These are phyloP conservation scores for Botrytis elliptica DNA, from an alignment of 2,329 filamentous ascomycete genomes.

Conservation along the genomic window DNA sequence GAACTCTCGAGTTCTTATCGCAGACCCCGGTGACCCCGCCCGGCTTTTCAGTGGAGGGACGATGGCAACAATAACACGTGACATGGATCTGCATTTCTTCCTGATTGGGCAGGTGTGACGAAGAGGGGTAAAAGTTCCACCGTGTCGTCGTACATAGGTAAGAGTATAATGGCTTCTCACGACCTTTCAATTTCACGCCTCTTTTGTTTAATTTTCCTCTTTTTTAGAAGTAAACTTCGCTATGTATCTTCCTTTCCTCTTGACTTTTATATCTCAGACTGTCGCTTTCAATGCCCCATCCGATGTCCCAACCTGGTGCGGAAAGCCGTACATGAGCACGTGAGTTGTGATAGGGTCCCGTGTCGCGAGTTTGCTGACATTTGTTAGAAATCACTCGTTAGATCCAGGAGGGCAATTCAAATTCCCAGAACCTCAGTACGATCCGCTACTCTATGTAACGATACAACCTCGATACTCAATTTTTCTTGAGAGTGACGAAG, in stretches of 20 bases:
- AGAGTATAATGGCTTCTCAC: neutral
- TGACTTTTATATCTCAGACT: neutral
- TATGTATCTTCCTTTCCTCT: neutral
- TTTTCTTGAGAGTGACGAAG: constrained; percentile 45
- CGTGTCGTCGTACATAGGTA: neutral
- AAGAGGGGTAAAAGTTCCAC: constrained; percentile 17
- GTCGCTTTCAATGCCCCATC: constrained; percentile 32
- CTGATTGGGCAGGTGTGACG: neutral
- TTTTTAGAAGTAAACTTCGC: neutral
- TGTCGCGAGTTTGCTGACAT: neutral
- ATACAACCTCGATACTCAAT: constrained; percentile 49
- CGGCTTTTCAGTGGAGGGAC: neutral
- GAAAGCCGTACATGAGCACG: constrained; percentile 47
- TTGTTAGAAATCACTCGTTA: constrained; percentile 45
- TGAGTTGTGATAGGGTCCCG: constrained; percentile 31
- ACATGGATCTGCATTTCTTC: neutral
- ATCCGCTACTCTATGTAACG: constrained; percentile 45
- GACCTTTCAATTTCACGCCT: neutral
- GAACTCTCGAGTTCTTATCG: neutral
- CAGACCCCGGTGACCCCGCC: neutral
- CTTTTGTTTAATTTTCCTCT: neutral
- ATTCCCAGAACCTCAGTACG: constrained; percentile 42
- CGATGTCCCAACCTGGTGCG: constrained; percentile 40
- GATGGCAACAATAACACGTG: neutral
- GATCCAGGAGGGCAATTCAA: constrained; percentile 49